These are phyloP conservation scores for Platanthera zijinensis DNA, from an alignment of 106 monocot species.

Conservation along the genomic window DNA sequence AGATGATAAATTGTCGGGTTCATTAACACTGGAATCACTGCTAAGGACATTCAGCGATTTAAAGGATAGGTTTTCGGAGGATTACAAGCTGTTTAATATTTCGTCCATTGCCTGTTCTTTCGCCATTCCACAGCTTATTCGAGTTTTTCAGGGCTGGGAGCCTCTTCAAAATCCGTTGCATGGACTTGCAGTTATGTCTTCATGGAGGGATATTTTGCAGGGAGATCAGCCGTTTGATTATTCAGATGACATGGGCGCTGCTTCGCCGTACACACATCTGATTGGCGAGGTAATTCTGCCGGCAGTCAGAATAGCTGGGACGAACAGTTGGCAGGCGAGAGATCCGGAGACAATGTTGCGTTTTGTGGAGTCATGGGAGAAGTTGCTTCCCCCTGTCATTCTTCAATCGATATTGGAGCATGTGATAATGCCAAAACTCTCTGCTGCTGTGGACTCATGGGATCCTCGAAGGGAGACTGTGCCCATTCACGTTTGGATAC, in stretches of 20 bases:
- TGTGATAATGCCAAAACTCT: conserved; percentile 83
- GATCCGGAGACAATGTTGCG: conserved; percentile 92
- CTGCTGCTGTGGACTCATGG: conserved; percentile 66
- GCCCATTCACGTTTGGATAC: conserved; percentile 82
- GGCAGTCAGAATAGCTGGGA: conserved; percentile 73
- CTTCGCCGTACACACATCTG: conserved; percentile 60
- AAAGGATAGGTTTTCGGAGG: conserved; percentile 54
- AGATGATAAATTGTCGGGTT: conserved; percentile 44
- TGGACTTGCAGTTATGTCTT: conserved; percentile 61
- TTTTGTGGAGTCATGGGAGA: conserved; percentile 76
- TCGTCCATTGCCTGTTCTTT: conserved; percentile 64
- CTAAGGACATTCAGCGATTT: conserved; percentile 44
- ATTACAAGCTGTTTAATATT: conserved; percentile 78
- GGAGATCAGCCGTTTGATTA: conserved; percentile 79
- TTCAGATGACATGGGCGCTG: conserved; percentile 31
- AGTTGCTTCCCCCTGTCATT: conserved; percentile 59
- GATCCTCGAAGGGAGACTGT: conserved; percentile 70
- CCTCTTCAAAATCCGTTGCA: conserved; percentile 69
- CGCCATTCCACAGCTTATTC: conserved; percentile 70
- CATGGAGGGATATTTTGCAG: conserved; percentile 67
- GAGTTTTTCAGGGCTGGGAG: conserved; percentile 78
- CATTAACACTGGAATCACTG: conserved; percentile 57
- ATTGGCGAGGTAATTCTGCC: conserved; percentile 74
- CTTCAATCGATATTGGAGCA: conserved; percentile 77
- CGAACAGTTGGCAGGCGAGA: conserved; percentile 81